phyloP scores from a whole-genome alignment of 805 yeast genomes.

The Yamadazyma kitorensis region DNA sequence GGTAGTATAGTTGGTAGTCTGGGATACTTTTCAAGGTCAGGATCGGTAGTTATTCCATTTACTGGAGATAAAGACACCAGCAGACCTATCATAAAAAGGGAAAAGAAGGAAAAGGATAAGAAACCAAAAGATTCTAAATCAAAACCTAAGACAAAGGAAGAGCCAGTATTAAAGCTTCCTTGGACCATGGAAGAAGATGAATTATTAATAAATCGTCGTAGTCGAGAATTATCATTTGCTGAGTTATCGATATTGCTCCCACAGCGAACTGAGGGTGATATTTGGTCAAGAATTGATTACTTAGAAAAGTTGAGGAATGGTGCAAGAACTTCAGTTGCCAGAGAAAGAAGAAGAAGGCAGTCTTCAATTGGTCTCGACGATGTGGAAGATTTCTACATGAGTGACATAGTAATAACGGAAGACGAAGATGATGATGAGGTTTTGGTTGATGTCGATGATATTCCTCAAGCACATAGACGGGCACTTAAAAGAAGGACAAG shows the following conservation, averaged over 20 bases:
- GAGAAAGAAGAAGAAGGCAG: constrained; percentile 32
- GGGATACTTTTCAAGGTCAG: constrained; percentile 37
- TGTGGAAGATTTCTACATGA: constrained; percentile 43
- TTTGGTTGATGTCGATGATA: constrained; percentile 36
- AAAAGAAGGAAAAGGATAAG: constrained; percentile 8
- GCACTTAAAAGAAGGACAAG: constrained; percentile 38
- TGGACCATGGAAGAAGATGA: constrained; percentile 75
- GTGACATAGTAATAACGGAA: constrained; percentile 36
- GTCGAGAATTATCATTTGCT: constrained; percentile 61
- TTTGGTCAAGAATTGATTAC: constrained; percentile 56
- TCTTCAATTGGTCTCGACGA: constrained; percentile 41
- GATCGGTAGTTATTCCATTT: constrained; percentile 37
- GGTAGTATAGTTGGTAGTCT: constrained; percentile 32
- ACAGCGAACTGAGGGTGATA: constrained; percentile 70
- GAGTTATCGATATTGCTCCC: constrained; percentile 75
- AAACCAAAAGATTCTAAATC: constrained; percentile 10
- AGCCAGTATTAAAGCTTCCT: constrained; percentile 29
- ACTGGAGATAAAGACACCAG: constrained; percentile 16
- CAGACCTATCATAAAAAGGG: constrained; percentile 10
- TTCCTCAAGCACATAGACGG: constrained; percentile 21
- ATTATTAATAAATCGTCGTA: constrained; percentile 49
- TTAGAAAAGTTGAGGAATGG: constrained; percentile 40
- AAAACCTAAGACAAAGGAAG: constrained; percentile 10
- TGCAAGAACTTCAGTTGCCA: constrained; percentile 21
- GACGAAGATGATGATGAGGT: constrained; percentile 33